A percentile compares a stretch with the other conserved stretches of the same genome.
phyloP scores from a whole-genome alignment of 768 basidiomycete species.

The Suillus bovinus region DNA sequence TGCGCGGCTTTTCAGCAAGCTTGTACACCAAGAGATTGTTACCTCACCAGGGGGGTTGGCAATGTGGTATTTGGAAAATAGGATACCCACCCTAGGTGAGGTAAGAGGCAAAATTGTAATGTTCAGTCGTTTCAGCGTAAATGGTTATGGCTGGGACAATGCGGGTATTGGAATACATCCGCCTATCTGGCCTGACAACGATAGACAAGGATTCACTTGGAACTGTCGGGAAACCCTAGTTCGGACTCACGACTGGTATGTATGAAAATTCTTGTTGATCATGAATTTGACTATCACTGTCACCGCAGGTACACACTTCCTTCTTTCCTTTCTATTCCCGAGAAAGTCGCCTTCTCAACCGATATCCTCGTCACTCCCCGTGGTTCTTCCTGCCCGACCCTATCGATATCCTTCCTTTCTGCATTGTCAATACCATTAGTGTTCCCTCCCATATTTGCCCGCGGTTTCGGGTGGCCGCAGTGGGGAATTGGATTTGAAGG shows the following conservation, averaged over 20 bases:
- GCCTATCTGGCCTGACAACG: slow-evolving; percentile 80
- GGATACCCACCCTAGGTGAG: slow-evolving; percentile 79
- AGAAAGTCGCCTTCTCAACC: slow-evolving; percentile 68
- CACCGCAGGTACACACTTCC: slow-evolving; percentile 72
- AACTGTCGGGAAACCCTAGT: slow-evolving; percentile 67
- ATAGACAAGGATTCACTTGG: slow-evolving; percentile 75
- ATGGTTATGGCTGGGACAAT: slow-evolving; percentile 67
- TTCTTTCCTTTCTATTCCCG: slow-evolving; percentile 79
- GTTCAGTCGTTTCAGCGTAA: slow-evolving; percentile 82
- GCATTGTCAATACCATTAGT: slow-evolving; percentile 82
- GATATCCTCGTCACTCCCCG: slow-evolving; percentile 48
- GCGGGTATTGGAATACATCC: slow-evolving; percentile 89
- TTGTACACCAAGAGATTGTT: slow-evolving; percentile 66
- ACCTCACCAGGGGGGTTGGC: slow-evolving; percentile 47
- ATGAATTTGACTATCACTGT: slow-evolving; percentile 2
- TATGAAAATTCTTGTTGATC: slow-evolving; percentile 3
- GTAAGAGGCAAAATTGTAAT: slow-evolving; percentile 84
- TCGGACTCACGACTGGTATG: slow-evolving; percentile 84
- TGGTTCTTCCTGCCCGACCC: slow-evolving; percentile 40
- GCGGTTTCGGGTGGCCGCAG: slow-evolving; percentile 82
- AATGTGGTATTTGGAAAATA: slow-evolving; percentile 84
- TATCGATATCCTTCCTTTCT: slow-evolving; percentile 81
- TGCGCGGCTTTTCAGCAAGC: slow-evolving; percentile 53
- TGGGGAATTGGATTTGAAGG: slow-evolving; percentile 82
- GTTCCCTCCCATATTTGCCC: slow-evolving; percentile 72